These are phyloP conservation scores for Trichoderma reesei DNA, from an alignment of 495 filamentous ascomycete genomes.

Conservation along the genomic window DNA sequence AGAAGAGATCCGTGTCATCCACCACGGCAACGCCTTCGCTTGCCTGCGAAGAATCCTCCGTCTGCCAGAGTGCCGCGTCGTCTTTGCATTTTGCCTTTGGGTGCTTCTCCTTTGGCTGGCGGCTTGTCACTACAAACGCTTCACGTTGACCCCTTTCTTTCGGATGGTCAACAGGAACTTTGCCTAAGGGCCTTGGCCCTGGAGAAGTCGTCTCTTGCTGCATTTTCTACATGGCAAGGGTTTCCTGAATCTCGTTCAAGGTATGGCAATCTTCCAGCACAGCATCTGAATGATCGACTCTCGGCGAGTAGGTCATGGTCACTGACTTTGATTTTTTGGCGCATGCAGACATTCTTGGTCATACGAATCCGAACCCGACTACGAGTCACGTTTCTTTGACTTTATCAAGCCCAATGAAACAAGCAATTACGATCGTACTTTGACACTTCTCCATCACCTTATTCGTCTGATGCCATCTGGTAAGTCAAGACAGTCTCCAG, in stretches of 20 bases:
- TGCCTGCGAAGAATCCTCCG: background rate
- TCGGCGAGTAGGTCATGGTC: no score
- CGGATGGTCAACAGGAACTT: background rate
- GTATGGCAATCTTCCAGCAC: no score
- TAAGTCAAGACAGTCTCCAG: no score
- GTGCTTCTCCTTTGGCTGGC: background rate
- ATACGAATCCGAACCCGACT: background rate
- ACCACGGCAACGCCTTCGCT: no score
- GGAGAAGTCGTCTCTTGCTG: background rate
- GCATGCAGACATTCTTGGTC: background rate
- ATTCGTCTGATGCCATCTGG: no score
- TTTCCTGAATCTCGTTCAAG: background rate
- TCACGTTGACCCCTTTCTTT: background rate
- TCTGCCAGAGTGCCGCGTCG: background rate
- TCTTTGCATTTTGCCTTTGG: background rate
- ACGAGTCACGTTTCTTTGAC: no score
- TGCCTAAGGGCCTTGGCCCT: background rate
- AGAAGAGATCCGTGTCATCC: no score
- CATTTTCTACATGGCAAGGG: background rate
- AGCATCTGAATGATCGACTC: no score
- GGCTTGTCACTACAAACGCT: no score
- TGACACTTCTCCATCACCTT: no score
- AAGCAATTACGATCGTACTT: no score
- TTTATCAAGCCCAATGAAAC: no score
- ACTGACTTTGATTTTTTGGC: background rate